Conservation (phyloP, 495 filamentous ascomycete species). For the Hypoxylon rickii region DNA sequence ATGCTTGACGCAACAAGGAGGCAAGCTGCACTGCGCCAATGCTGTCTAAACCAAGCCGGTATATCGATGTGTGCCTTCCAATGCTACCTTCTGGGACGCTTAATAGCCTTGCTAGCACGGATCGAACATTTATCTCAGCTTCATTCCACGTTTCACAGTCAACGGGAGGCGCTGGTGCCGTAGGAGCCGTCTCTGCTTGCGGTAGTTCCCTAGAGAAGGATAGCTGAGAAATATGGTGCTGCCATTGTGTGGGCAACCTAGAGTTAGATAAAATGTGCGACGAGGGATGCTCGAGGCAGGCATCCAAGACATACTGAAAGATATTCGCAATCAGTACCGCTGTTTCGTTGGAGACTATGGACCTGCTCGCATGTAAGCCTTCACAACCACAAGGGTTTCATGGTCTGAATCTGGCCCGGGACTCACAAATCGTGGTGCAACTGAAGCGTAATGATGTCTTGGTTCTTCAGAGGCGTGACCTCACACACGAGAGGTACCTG, state of each 20-base stretch:
- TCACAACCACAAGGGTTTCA: neutral
- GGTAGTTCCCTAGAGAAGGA: neutral
- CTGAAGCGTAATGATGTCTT: slow-evolving; percentile 49
- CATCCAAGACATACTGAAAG: slow-evolving; percentile 51
- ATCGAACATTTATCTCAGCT: slow-evolving; percentile 55
- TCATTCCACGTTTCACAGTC: slow-evolving; percentile 52
- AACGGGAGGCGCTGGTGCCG: neutral
- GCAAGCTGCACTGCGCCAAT: slow-evolving; percentile 83
- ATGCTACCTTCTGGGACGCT: slow-evolving; percentile 58
- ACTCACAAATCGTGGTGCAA: slow-evolving; percentile 52
- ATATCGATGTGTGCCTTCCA: slow-evolving; percentile 66
- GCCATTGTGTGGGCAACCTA: slow-evolving; percentile 19
- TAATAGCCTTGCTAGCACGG: slow-evolving; percentile 61
- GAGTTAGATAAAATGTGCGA: slow-evolving; percentile 29
- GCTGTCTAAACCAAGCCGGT: slow-evolving; percentile 84
- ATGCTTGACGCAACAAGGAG: slow-evolving; percentile 61
- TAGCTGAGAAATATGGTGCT: slow-evolving; percentile 16
- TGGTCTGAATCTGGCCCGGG: slow-evolving; percentile 7
- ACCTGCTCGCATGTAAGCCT: slow-evolving; percentile 33
- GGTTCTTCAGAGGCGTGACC: slow-evolving; percentile 53
- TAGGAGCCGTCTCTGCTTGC: neutral
- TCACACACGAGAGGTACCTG: slow-evolving; percentile 70
- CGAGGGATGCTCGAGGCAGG: slow-evolving; percentile 39
- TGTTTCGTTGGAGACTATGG: slow-evolving; percentile 46
- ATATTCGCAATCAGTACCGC: slow-evolving; percentile 50